A percentile compares a stretch with the other conserved stretches of the same genome.
phyloP scores from a whole-genome alignment of 306 rosid genomes.

The Cicer bijugum region DNA sequence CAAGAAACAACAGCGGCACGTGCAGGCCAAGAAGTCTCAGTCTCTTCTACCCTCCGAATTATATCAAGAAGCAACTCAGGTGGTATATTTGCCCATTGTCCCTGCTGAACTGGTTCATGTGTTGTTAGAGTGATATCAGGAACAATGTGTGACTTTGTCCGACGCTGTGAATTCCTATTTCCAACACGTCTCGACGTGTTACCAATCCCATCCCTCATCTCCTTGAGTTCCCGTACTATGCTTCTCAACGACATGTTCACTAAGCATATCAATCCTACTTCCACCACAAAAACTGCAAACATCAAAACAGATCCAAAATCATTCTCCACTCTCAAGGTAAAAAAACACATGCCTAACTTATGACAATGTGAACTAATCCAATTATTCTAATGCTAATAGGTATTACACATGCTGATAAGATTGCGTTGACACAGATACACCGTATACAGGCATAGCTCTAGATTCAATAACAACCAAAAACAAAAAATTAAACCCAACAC shows the following conservation, averaged over 20 bases:
- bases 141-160: slow-evolving; percentile 72
- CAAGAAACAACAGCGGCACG: slow-evolving; percentile 66
- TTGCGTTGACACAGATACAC: not conserved
- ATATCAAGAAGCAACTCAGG: slow-evolving; percentile 81
- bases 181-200: slow-evolving; percentile 64
- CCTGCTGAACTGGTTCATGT: slow-evolving; percentile 51
- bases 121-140: slow-evolving; percentile 58
- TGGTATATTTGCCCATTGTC: slow-evolving; percentile 78
- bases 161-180: slow-evolving; percentile 59
- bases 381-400: slow-evolving; percentile 3
- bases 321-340: not conserved
- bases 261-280: slow-evolving; percentile 52
- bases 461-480: slow-evolving; percentile 33
- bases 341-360: slow-evolving; percentile 5
- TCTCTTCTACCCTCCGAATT: slow-evolving; percentile 77
- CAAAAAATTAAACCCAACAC: not conserved
- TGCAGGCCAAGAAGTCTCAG: slow-evolving; percentile 80
- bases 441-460: slow-evolving; percentile 8
- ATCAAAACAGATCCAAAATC: slow-evolving; percentile 10
- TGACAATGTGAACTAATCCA: slow-evolving; percentile 21
- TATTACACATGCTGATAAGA: slow-evolving; percentile 12
- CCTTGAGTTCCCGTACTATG: slow-evolving; percentile 68
- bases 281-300: slow-evolving; percentile 46
- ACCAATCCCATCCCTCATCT: slow-evolving; percentile 76
- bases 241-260: slow-evolving; percentile 69